Evolutionary conservation across 148 eudicot species (phyloP), one percentile per base, ranked within the genome.

Genomic region (Simmondsia chinensis): DNA sequence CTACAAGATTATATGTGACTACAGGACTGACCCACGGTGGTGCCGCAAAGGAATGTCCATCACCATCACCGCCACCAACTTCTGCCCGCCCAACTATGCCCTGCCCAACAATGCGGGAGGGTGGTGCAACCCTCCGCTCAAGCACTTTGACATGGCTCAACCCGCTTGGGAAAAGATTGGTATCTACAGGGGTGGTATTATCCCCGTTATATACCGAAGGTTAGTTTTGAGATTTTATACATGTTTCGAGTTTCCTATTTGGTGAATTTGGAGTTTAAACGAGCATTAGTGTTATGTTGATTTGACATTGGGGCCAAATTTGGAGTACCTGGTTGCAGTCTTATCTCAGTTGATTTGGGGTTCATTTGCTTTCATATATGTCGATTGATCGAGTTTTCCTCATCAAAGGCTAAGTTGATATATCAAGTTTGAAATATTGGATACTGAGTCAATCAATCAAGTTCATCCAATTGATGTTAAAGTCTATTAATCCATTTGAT

Each of bases 111-210:
- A 76, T 47, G 59, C 42, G 4, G 95, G 93, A 9, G 97, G 97
- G 2, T 89, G 97, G 97, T 89, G 97, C 52, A 89, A 89, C 48
- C 97, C 97, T 1, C 95, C 95, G n/a, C 77, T 74, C 13, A 74
- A 79, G 33, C 95, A 89, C 56, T 89, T 89, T 30, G 97, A 89
- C 64, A 89, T 89, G 97, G 85, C 97, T 34, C 88, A 85, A 25
- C 97, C 97, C 1, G 88, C 97, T 34, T 89, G 97, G 97, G 88
- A 85, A 29, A 79, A 85, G 61, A 89, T 89, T 23, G 97, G 78
- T 7, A 76, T 89, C 43, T 89, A 78, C 39, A 62, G 60, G 5
- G 97, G 85, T 14, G 94, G 97, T 20, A 85, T 89, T 25, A 65
- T 85, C 18, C 97, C 97, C 11, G 94, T 89, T 15, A 11, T 76